Conservation (phyloP, 352 stramenopile genomes). For the Phytophthora idaei region DNA sequence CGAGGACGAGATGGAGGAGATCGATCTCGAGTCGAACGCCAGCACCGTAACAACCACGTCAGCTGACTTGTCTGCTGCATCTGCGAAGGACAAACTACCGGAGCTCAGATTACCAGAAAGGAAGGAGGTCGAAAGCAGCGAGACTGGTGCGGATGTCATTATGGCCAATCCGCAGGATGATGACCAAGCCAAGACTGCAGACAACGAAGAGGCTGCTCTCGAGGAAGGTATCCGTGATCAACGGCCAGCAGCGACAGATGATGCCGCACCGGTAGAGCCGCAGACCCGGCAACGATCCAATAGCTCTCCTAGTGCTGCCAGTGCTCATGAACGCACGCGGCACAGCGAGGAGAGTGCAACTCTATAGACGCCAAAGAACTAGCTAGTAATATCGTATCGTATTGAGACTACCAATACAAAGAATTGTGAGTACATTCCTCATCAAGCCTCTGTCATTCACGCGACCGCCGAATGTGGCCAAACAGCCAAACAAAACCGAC, state of each 20-base stretch:
- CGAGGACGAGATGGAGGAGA: slow-evolving; percentile 53
- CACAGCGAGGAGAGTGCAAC: slow-evolving; percentile 28
- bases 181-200: slow-evolving; percentile 18
- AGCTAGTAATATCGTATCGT: slow-evolving; percentile 32
- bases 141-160: slow-evolving; percentile 18
- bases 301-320: slow-evolving; percentile 22
- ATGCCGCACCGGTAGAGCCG: slow-evolving; percentile 6
- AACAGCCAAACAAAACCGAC: background rate
- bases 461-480: background rate
- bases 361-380: slow-evolving; percentile 18
- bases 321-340: slow-evolving; percentile 26
- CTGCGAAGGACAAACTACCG: slow-evolving; percentile 3
- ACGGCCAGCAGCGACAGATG: background rate
- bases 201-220: slow-evolving; percentile 9
- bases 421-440: slow-evolving; percentile 5
- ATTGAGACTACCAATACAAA: slow-evolving; percentile 11
- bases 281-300: slow-evolving; percentile 26
- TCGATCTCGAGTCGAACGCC: slow-evolving; percentile 37
- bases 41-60: slow-evolving; percentile 7
- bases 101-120: slow-evolving; percentile 20
- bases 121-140: slow-evolving; percentile 2
- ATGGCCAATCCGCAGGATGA: slow-evolving; percentile 45
- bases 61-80: slow-evolving; percentile 1
- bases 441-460: too few relatives aligned
- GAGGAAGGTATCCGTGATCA: slow-evolving; percentile 20